phyloP scores from a whole-genome alignment of 23 red algal species.

The Cyanidium caldarium region DNA sequence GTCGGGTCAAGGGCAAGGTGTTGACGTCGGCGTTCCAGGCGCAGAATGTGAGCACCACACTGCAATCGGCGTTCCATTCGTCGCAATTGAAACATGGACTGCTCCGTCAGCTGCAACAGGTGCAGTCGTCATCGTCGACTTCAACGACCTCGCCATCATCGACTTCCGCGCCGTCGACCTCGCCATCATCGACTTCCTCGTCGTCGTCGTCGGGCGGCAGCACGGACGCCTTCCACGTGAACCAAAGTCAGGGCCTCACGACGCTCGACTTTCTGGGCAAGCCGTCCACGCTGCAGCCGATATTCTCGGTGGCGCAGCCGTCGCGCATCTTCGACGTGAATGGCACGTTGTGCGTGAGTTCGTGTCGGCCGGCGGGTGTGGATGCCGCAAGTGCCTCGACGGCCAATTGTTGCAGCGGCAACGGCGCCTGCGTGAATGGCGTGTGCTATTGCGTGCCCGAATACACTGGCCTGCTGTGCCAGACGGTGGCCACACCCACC shows the following conservation, averaged over 20 bases:
- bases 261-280: slow-evolving; percentile 7
- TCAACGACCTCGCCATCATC: too few species aligned
- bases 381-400: background rate
- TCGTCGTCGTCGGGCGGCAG: background rate
- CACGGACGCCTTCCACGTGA: background rate
- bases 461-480: background rate
- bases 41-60: background rate
- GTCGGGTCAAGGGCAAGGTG: background rate
- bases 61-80: background rate
- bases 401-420: background rate
- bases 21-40: background rate
- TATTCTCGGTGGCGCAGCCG: background rate
- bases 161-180: too few species aligned
- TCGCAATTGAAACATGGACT: background rate
- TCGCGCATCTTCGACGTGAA: background rate
- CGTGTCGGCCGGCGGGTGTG: background rate
- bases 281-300: background rate
- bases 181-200: too few species aligned
- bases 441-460: background rate
- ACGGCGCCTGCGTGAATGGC: background rate
- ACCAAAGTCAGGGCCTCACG: background rate
- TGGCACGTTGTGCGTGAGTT: background rate
- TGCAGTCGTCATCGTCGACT: background rate
- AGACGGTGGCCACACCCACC: background rate
- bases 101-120: background rate